phyloP scores from a whole-genome alignment of 2,329 filamentous ascomycete genomes.

The Diaporthe batatas region DNA sequence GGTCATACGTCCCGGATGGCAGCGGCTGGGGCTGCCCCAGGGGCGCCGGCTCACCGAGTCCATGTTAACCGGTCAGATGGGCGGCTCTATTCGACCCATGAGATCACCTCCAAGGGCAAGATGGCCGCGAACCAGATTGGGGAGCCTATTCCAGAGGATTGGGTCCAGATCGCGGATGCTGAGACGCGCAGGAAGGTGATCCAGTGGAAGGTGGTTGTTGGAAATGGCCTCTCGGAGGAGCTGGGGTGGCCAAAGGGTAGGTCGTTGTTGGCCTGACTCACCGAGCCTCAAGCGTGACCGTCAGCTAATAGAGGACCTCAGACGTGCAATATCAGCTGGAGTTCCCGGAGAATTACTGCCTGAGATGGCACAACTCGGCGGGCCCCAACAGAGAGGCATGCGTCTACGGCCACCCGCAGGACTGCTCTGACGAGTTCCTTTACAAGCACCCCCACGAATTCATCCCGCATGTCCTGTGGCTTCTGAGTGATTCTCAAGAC shows the following conservation, averaged over 20 bases:
- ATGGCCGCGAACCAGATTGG: constrained; percentile 16
- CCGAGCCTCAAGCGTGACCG: not conserved
- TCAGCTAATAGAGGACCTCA: not conserved
- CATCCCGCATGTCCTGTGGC: constrained; percentile 65
- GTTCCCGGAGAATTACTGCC: constrained; percentile 39
- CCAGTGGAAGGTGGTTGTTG: constrained; percentile 39
- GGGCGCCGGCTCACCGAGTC: constrained; percentile 31
- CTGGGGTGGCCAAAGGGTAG: constrained; percentile 40
- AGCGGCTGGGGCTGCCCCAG: constrained; percentile 26
- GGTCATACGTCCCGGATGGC: constrained; percentile 19
- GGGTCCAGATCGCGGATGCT: constrained; percentile 23
- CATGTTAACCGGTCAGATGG: constrained; percentile 41
- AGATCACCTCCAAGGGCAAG: constrained; percentile 33
- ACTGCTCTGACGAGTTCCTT: constrained; percentile 48
- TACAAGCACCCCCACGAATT: constrained; percentile 68
- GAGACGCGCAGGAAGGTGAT: constrained; percentile 30
- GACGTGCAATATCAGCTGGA: constrained; percentile 38
- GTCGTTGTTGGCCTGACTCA: not conserved
- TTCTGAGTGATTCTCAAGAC: constrained; percentile 61
- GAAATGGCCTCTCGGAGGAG: constrained; percentile 37
- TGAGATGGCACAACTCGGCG: constrained; percentile 35
- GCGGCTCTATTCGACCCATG: constrained; percentile 29
- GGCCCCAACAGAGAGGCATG: constrained; percentile 34
- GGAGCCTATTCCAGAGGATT: constrained; percentile 36
- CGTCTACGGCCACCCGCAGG: constrained; percentile 39